A percentile compares a stretch with the other conserved stretches of the same genome.
Evolutionary conservation across 768 basidiomycete genomes (phyloP).

Genomic region (Mycena vulgaris): DNA sequence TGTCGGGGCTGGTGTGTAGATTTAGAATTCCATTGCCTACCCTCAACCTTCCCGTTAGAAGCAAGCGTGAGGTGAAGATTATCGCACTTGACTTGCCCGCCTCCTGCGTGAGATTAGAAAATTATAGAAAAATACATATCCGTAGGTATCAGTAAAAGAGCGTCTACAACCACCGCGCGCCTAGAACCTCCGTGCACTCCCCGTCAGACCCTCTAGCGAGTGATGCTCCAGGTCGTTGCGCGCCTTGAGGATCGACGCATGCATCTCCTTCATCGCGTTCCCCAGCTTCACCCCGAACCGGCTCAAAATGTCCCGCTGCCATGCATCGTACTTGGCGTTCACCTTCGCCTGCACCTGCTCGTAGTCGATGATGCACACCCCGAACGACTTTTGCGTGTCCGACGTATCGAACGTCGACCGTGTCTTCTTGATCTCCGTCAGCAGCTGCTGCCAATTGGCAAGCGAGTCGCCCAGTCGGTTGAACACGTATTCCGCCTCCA

Average conservation of each 20-base stretch:
- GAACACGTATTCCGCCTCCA: constrained; percentile 97
- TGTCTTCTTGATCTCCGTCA: constrained; percentile 97
- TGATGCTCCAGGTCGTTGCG: constrained; percentile 97
- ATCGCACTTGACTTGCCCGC: too few relatives aligned
- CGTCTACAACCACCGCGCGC: too few relatives aligned
- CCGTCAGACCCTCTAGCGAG: constrained; percentile 92
- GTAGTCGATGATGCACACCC: constrained; percentile 95
- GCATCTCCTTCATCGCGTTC: constrained; percentile 97
- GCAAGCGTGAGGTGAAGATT: too few relatives aligned
- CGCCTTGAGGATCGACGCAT: constrained; percentile 92
- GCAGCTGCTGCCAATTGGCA: constrained; percentile 93
- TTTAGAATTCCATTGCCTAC: too few relatives aligned
- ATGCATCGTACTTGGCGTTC: constrained; percentile 98
- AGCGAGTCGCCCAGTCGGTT: constrained; percentile 95
- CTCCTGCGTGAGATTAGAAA: neutral
- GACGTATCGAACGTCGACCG: constrained; percentile 97
- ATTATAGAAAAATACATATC: constrained; percentile 31
- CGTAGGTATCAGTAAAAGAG: constrained; percentile 25
- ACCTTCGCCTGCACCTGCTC: constrained; percentile 98
- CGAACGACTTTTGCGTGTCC: constrained; percentile 92
- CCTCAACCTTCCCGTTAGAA: too few relatives aligned
- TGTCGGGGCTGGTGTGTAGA: too few relatives aligned
- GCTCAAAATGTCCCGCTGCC: constrained; percentile 96
- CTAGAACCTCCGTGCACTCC: constrained; percentile 69
- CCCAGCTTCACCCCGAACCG: constrained; percentile 95